A percentile compares a stretch with the other conserved stretches of the same genome.
Evolutionary conservation across 345 rosid species (phyloP).

Genomic region (Murraya paniculata): DNA sequence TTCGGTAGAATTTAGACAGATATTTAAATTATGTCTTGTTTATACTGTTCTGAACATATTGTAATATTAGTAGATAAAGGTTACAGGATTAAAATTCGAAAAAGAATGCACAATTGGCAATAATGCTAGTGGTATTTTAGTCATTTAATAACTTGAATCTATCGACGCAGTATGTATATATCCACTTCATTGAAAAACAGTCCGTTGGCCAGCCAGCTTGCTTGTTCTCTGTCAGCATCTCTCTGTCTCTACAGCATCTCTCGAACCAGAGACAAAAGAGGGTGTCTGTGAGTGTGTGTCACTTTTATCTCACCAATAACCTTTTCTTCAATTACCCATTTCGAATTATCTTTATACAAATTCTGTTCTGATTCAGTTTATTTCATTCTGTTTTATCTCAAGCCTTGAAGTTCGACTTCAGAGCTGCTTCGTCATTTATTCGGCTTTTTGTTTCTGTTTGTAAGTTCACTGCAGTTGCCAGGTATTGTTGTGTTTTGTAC

Average conservation of each 20-base stretch:
- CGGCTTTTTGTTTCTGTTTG: too few relatives aligned
- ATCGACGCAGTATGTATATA: neutral
- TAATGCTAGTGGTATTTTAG: slow-evolving; percentile 20
- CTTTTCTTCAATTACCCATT: neutral
- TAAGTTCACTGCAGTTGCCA: neutral
- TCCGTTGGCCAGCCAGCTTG: slow-evolving; percentile 7
- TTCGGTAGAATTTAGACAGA: too few relatives aligned
- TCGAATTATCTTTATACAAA: neutral
- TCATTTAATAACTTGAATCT: neutral
- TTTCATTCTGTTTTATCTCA: neutral
- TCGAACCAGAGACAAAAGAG: neutral
- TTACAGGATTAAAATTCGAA: neutral
- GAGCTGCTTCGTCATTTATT: neutral
- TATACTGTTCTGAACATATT: too few relatives aligned
- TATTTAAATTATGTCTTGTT: too few relatives aligned
- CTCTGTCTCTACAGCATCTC: neutral
- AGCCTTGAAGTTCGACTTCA: neutral
- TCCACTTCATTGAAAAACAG: slow-evolving; percentile 27
- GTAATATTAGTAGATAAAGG: too few relatives aligned
- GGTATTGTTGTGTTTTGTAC: neutral
- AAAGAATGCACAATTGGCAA: neutral
- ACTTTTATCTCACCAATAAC: neutral
- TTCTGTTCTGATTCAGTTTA: neutral
- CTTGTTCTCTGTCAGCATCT: neutral
- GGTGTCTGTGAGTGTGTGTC: neutral